Base-by-base conservation (phyloP, 2,329 filamentous ascomycete genomes). In the Penicillium sp. region DNA sequence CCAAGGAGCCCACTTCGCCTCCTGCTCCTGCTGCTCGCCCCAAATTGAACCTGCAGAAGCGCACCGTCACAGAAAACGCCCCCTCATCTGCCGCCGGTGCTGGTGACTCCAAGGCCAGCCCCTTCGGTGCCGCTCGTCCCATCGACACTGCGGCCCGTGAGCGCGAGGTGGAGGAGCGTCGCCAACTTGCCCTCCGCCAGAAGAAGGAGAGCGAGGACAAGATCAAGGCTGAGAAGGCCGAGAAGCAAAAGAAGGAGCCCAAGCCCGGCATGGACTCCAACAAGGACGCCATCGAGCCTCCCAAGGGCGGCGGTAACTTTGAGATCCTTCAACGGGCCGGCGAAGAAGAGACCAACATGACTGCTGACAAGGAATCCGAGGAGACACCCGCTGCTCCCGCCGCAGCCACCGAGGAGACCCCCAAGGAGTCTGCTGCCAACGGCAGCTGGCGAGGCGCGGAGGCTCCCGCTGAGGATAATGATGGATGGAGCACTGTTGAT, bases 81-180 rank as follows among this genome's bases (percentile, higher is more conserved):
- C 64, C 76, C 12, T 66, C 64, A 46, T 62, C 73, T 43, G 65
- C 76, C 47, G 65, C 70, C 12, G 64, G 62, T 9, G 61, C 66
- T 13, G 66, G 73, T 28, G 86, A 93, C 62, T 76, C 87, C 37
- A 97, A 96, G 76, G 80, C 90, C 26, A 97, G 86, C 69, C 90
- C 90, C 36, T 98, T 98, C 66, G 93, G 93, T 62, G 90, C 87
- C 52, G 93, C 93, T 48, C 84, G 86, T 53, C 93, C 93, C 47
- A 95, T 97, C 60, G 90, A 98, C 71, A 97, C 91, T 40, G 87
- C 88, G 39, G 81, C 90, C 11, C 84, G 88, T 57, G 91, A 97
- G 74, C 85, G 84, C 61, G 85, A 94, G 68, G 83, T 98, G 49
- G 91, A 94, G 63, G 89, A 95, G 73, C 95, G 89, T 78, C 81